These are phyloP conservation scores for Candida montana DNA, from an alignment of 805 yeast species.

Conservation along the genomic window DNA sequence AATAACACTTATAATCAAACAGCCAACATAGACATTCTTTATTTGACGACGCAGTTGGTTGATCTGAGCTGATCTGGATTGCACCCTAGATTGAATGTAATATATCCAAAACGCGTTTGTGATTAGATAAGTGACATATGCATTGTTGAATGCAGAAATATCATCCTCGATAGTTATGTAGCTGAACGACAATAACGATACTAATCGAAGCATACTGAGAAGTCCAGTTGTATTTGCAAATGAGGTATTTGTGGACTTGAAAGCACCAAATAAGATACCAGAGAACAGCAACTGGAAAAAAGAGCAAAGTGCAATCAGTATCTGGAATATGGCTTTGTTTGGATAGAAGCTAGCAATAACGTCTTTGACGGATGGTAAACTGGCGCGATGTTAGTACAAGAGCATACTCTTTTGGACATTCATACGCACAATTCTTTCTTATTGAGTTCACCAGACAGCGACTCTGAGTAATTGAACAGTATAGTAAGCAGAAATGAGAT, in stretches of 20 bases:
- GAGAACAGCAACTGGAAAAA: slow-evolving; percentile 6
- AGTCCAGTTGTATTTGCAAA: not conserved
- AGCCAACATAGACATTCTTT: not conserved
- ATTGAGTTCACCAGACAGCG: slow-evolving; percentile 11
- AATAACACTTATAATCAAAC: not conserved
- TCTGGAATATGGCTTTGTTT: slow-evolving; percentile 13
- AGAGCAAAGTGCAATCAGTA: slow-evolving; percentile 11
- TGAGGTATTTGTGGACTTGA: not conserved
- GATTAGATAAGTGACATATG: slow-evolving; percentile 9
- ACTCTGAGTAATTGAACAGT: slow-evolving; percentile 9
- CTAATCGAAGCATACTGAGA: not conserved
- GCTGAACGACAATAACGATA: slow-evolving; percentile 10
- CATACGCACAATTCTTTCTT: slow-evolving; percentile 15
- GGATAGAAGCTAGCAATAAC: slow-evolving; percentile 13
- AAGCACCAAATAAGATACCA: not conserved
- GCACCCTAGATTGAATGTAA: slow-evolving; percentile 1
- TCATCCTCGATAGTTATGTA: slow-evolving; percentile 12
- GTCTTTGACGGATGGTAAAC: slow-evolving; percentile 16
- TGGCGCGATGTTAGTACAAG: too few relatives aligned
- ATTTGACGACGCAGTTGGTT: slow-evolving; percentile 3
- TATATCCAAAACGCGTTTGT: slow-evolving; percentile 9
- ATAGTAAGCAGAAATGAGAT: slow-evolving; percentile 8
- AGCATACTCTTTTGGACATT: too few relatives aligned
- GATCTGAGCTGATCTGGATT: not conserved
- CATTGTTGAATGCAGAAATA: slow-evolving; percentile 5